Conservation (phyloP, 2,329 filamentous ascomycete species). For the Diatrype stigma region DNA sequence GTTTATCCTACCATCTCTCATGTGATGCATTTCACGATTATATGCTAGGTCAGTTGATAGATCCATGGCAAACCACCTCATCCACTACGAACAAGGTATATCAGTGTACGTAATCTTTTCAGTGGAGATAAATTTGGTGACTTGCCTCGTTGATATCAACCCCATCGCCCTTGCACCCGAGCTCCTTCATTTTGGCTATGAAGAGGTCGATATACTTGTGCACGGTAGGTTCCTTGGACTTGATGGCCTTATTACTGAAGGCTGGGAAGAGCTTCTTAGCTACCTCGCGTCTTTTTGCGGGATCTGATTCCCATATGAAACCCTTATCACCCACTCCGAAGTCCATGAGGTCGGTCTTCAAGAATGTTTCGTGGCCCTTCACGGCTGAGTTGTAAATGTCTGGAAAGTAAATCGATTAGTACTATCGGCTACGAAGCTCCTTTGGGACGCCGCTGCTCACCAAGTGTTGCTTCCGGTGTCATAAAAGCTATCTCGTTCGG, state of each 20-base stretch:
- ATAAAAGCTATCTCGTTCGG: slow-evolving; percentile 11
- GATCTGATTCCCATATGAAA: slow-evolving; percentile 15
- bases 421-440: background rate
- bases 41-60: slow-evolving; percentile 16
- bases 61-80: slow-evolving; percentile 7
- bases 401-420: background rate
- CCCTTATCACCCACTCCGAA: slow-evolving; percentile 10
- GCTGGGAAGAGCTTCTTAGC: slow-evolving; percentile 13
- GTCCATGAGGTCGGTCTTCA: slow-evolving; percentile 16
- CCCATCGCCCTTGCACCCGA: slow-evolving; percentile 1
- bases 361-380: slow-evolving; percentile 9
- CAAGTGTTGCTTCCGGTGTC: slow-evolving; percentile 3
- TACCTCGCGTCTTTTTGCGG: slow-evolving; percentile 9
- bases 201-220: slow-evolving; percentile 13
- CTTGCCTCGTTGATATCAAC: slow-evolving; percentile 5
- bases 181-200: slow-evolving; percentile 10
- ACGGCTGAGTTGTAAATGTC: slow-evolving; percentile 9
- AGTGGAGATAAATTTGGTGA: background rate
- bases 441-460: background rate
- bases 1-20: slow-evolving; percentile 11
- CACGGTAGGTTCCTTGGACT: slow-evolving; percentile 11
- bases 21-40: slow-evolving; percentile 12
- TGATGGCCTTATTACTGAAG: slow-evolving; percentile 11
- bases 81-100: slow-evolving; percentile 1
- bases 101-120: background rate